These are phyloP conservation scores for Podospora anserina DNA, from an alignment of 495 filamentous ascomycete species.

Conservation along the genomic window DNA sequence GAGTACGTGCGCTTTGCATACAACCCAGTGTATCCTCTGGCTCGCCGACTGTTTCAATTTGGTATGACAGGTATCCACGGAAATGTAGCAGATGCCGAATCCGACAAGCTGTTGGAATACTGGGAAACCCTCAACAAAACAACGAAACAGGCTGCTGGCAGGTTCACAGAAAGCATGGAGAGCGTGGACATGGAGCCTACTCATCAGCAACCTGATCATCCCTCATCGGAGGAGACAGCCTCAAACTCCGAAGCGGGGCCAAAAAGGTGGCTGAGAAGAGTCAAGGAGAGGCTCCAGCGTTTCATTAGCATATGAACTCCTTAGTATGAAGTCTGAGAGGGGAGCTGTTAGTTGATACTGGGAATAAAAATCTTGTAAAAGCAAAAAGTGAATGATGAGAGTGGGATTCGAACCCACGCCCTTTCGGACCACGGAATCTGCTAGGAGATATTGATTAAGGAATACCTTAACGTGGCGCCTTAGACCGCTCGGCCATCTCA, in stretches of 20 bases:
- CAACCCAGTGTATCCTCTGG: not conserved
- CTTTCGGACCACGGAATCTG: constrained; percentile 37
- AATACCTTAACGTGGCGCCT: constrained; percentile 10
- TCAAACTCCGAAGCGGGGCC: too few relatives aligned
- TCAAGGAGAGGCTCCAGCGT: not conserved
- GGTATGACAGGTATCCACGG: not conserved
- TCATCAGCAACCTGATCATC: too few relatives aligned
- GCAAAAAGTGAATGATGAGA: constrained; percentile 26
- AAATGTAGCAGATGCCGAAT: too few relatives aligned
- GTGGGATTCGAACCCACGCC: constrained; percentile 42
- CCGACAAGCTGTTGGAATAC: too few relatives aligned
- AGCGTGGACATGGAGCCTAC: too few relatives aligned
- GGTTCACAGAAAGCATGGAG: too few relatives aligned
- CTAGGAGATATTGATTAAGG: constrained; percentile 6
- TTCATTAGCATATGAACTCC: not conserved
- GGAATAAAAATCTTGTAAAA: not conserved
- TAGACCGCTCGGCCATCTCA: constrained; percentile 13
- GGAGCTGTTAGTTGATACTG: too few relatives aligned
- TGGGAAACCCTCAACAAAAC: too few relatives aligned
- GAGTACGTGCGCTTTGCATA: constrained; percentile 8
- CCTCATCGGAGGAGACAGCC: too few relatives aligned
- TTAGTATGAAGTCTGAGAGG: not conserved
- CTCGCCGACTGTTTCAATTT: constrained; percentile 9
- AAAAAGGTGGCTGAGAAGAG: too few relatives aligned
- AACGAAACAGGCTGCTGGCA: too few relatives aligned